These are phyloP conservation scores for Ophiostoma sp. DNA, from an alignment of 2,329 filamentous ascomycete species.

Conservation along the genomic window DNA sequence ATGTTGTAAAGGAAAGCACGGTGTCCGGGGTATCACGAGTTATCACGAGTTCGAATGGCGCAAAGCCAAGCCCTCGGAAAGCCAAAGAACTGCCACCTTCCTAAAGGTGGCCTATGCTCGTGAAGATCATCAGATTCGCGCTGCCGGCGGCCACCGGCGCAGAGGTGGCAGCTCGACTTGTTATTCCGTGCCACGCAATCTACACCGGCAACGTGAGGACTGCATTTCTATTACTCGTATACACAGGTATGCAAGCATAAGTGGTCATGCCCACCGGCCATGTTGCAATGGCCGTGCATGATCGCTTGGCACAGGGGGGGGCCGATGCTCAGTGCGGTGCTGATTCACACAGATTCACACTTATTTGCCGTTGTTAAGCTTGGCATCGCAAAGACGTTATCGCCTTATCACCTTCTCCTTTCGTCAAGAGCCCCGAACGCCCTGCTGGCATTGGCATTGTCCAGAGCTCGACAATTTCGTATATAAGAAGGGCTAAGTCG, in stretches of 20 bases:
- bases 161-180: background rate
- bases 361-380: background rate
- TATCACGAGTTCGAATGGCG: background rate
- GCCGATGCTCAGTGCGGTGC: background rate
- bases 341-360: background rate
- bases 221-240: too few relatives aligned
- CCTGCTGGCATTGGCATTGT: background rate
- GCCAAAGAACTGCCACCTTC: constrained; percentile 1
- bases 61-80: constrained; percentile 9
- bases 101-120: background rate
- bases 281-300: constrained; percentile 3
- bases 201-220: too few relatives aligned
- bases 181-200: too few relatives aligned
- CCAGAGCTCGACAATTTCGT: background rate
- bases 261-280: background rate
- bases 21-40: background rate
- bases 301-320: background rate
- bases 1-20: background rate
- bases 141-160: background rate
- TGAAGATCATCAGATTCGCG: background rate
- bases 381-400: constrained; percentile 5
- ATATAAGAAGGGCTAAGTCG: background rate
- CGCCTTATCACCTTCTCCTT: constrained; percentile 10
- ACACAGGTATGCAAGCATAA: background rate
- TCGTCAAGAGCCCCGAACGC: background rate